These are phyloP conservation scores for Penicillium sp. DNA, from an alignment of 2,329 filamentous ascomycete genomes.

Conservation along the genomic window DNA sequence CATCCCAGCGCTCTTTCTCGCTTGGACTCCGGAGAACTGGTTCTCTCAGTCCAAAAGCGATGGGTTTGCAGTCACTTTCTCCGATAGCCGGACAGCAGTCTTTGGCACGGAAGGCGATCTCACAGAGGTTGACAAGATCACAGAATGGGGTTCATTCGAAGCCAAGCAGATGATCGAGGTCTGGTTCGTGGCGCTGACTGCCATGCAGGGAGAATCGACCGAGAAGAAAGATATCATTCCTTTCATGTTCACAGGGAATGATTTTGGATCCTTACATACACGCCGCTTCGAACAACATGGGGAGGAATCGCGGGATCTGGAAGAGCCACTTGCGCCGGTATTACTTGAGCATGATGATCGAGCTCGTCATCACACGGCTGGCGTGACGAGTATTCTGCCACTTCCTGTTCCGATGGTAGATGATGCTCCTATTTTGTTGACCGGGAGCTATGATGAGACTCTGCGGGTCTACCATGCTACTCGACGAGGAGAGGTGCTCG, in stretches of 20 bases:
- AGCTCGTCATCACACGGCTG: constrained; percentile 67
- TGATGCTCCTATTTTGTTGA: constrained; percentile 63
- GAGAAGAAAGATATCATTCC: constrained; percentile 9
- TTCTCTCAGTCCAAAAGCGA: constrained; percentile 30
- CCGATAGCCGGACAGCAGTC: constrained; percentile 62
- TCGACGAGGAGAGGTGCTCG: constrained; percentile 52
- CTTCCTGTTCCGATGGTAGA: constrained; percentile 48
- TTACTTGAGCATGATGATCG: constrained; percentile 44
- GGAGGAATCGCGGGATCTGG: constrained; percentile 6
- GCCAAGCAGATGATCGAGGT: constrained; percentile 38
- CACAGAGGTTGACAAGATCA: constrained; percentile 11
- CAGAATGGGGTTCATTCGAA: constrained; percentile 27
- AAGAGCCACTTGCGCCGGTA: constrained; percentile 15
- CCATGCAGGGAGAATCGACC: constrained; percentile 6
- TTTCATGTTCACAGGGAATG: constrained; percentile 40
- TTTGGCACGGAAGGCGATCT: constrained; percentile 44
- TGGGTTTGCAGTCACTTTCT: constrained; percentile 68
- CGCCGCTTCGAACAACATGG: constrained; percentile 29
- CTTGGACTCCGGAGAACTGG: constrained; percentile 62
- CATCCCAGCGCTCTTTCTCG: constrained; percentile 68
- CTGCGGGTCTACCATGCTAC: constrained; percentile 60
- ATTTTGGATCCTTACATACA: constrained; percentile 38
- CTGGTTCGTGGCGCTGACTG: constrained; percentile 39
- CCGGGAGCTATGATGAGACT: constrained; percentile 87
- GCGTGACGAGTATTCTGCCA: constrained; percentile 83